Conservation (phyloP, 192 early-diverging fungal species). For the Coemansia sp. region DNA sequence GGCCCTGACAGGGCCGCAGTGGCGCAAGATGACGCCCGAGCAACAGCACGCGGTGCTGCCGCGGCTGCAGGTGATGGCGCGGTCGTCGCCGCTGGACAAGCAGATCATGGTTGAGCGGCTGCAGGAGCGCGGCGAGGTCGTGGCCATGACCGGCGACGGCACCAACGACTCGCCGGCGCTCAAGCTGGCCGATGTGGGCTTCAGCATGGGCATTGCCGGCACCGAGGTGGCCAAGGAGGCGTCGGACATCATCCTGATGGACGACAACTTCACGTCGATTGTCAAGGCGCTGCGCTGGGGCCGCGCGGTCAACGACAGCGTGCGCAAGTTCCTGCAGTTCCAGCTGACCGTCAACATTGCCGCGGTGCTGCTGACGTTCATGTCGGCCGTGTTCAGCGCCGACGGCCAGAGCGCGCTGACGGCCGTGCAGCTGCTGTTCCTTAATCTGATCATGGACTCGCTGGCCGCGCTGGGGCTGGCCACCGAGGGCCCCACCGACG, state of each 20-base stretch:
- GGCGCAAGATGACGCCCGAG: constrained; percentile 62
- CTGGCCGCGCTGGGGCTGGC: constrained; percentile 89
- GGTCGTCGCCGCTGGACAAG: constrained; percentile 87
- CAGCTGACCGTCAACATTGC: constrained; percentile 81
- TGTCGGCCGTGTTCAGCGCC: constrained; percentile 61
- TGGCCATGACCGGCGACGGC: constrained; percentile 82
- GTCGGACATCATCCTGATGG: constrained; percentile 79
- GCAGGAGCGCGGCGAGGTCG: constrained; percentile 64
- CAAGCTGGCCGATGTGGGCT: constrained; percentile 86
- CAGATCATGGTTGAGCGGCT: constrained; percentile 77
- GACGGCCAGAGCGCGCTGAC: constrained; percentile 71
- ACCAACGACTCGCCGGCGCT: constrained; percentile 86
- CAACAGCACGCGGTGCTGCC: constrained; percentile 63
- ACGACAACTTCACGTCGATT: constrained; percentile 84
- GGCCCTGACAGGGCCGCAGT: constrained; percentile 76
- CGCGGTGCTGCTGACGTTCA: constrained; percentile 68
- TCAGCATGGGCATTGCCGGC: constrained; percentile 89
- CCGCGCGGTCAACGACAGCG: constrained; percentile 74
- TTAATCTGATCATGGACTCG: constrained; percentile 95
- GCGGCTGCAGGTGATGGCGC: constrained; percentile 79
- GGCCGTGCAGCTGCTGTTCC: constrained; percentile 90
- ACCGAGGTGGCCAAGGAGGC: constrained; percentile 84
- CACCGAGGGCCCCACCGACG: constrained; percentile 83
- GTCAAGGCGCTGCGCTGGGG: constrained; percentile 79
- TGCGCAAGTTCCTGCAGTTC: constrained; percentile 85